Base-by-base conservation (phyloP, 2,329 filamentous ascomycete species). In the Neonectria sp. region DNA sequence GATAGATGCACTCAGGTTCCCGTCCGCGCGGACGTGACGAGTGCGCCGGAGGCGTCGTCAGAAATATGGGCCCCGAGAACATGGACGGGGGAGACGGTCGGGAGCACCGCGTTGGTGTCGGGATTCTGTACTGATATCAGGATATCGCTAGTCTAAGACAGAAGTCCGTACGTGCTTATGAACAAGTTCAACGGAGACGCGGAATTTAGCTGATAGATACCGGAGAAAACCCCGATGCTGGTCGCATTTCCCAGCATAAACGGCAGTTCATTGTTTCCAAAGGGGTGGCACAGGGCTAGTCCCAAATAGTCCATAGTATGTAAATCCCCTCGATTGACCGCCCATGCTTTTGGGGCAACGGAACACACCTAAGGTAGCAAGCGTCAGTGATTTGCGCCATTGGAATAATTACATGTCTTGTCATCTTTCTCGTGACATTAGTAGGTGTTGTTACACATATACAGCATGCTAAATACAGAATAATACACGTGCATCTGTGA, bases 1-100 rank as follows among this genome's bases (percentile, higher is more conserved):
- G 55, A 53, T 40, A 55, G 49, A 64, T 57, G 31, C 24, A 7
- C 57, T 49, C 15, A 13, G 62, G 48, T 43, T 53, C 52, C 52
- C 65, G 68, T 71, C 73, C 66, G 68, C 63, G 65, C 71, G 55
- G 65, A 55, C 62, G 64, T 70, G 61, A 46, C 61, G 59, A 21
- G 15, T 15, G 45, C 21, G 46, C 25, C 31, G 35, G 61, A 33
- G n/a, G 48, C 51, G 51, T 29, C 24, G 25, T 59, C 57, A 55
- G 67, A 74, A 68, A 53, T 65, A 70, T 71, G 62, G 68, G 60
- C 27, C 69, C 40, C 45, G 24, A 48, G 27, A 46, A 51, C 48
- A 59, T 51, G 45, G 56, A 48, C 21, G 21, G 24, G 45, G 45
- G n/a, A 40, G 37, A 6, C 15, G 45, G 45, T 48, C 21, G 45